A percentile compares a stretch with the other conserved stretches of the same genome.
Evolutionary conservation across 2,329 filamentous ascomycete species (phyloP).

Genomic region (Colletotrichum paranaense): DNA sequence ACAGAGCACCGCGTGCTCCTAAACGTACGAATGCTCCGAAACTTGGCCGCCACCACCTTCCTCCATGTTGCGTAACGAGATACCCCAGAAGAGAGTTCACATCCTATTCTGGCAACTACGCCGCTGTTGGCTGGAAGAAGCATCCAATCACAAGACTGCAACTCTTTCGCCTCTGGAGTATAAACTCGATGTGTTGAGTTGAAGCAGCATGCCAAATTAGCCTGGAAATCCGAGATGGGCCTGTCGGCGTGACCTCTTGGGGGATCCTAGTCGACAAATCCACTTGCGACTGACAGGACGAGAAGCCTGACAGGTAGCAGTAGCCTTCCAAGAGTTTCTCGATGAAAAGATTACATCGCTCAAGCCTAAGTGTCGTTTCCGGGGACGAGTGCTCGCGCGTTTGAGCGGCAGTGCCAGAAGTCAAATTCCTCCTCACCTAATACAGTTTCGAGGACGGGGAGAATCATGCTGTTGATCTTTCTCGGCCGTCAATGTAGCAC

Average conservation of each 20-base stretch:
- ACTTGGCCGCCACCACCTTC: background rate
- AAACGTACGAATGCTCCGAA: conserved; percentile 3
- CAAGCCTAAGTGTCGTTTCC: background rate
- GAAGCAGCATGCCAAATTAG: background rate
- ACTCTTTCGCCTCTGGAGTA: background rate
- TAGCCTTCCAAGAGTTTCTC: background rate
- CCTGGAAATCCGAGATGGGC: background rate
- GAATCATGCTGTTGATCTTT: background rate
- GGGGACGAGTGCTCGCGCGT: background rate
- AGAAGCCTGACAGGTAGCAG: background rate
- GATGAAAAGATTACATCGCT: background rate
- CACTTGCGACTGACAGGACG: background rate
- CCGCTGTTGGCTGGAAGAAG: background rate
- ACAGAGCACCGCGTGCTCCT: background rate
- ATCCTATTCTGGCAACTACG: background rate
- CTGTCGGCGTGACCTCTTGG: background rate
- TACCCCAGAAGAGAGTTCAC: background rate
- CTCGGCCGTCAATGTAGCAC: background rate
- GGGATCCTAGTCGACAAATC: background rate
- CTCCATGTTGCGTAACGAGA: background rate
- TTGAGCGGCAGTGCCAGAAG: background rate
- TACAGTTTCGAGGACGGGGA: background rate
- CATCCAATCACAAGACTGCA: background rate
- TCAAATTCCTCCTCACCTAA: background rate
- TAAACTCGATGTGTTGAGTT: background rate